Percentiles rank a stretch among this genome's conserved stretches.
phyloP scores from a whole-genome alignment of 2,329 filamentous ascomycete species.

The Diaporthe nobilis region DNA sequence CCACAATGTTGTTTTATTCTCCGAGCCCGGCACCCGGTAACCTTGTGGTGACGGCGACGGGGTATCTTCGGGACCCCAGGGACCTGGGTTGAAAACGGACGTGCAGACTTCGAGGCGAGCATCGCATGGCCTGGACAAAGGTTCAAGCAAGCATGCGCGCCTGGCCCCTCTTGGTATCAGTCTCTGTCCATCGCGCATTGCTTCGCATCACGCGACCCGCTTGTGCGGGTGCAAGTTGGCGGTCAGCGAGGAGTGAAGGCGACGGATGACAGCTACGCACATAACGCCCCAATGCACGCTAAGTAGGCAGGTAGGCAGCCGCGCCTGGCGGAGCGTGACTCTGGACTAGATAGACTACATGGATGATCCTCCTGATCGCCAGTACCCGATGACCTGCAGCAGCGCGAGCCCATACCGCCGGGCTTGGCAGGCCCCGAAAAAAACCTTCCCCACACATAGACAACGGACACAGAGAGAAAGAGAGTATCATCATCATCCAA shows the following conservation, averaged over 20 bases:
- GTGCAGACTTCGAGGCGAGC: conserved; percentile 22
- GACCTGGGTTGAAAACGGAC: background rate
- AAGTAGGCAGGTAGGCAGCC: conserved; percentile 2
- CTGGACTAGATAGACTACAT: background rate
- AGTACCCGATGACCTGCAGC: conserved; percentile 32
- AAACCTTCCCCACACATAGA: background rate
- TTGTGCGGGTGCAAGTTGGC: background rate
- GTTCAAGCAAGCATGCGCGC: background rate
- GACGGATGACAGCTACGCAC: background rate
- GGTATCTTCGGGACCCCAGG: background rate
- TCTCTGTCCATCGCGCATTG: background rate
- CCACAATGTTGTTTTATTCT: conserved; percentile 8
- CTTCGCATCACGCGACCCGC: conserved; percentile 25
- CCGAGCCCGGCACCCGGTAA: conserved; percentile 19
- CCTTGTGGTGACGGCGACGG: background rate
- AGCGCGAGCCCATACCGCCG: conserved; percentile 15
- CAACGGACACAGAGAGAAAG: background rate
- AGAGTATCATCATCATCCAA: background rate
- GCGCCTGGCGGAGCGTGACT: conserved; percentile 19
- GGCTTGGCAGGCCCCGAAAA: conserved; percentile 23
- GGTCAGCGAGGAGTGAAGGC: background rate
- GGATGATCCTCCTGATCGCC: conserved; percentile 30
- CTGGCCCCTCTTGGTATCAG: background rate
- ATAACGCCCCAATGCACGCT: background rate
- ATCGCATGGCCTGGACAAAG: background rate